These are phyloP conservation scores for Trichoderma lentiforme DNA, from an alignment of 2,329 filamentous ascomycete species.

Conservation along the genomic window DNA sequence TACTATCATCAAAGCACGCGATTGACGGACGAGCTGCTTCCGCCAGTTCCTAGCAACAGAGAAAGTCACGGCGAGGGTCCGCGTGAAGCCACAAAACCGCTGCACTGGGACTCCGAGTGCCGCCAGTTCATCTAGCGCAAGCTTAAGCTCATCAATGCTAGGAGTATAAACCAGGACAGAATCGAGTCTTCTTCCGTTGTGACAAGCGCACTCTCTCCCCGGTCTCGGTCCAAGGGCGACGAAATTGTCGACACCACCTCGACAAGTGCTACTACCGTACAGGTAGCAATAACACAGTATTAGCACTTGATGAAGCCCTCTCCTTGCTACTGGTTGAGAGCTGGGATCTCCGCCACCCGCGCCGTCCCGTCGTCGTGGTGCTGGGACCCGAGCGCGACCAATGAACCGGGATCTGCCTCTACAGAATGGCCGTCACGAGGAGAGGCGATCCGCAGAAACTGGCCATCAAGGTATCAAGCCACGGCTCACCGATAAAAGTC, in stretches of 20 bases:
- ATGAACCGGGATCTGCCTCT: conserved; percentile 5
- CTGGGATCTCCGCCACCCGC: conserved; percentile 14
- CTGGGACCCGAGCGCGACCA: conserved; percentile 11
- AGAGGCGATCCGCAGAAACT: neutral
- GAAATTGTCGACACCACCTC: neutral
- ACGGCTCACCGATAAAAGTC: conserved; percentile 6
- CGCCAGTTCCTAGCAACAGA: neutral
- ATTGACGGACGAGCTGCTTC: neutral
- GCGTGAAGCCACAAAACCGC: neutral
- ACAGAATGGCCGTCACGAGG: conserved; percentile 11
- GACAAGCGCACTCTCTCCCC: neutral
- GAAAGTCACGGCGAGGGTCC: neutral
- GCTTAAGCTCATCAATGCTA: neutral
- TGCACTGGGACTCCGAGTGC: neutral
- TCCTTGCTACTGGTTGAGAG: neutral
- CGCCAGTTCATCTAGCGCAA: neutral
- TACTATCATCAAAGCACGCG: neutral
- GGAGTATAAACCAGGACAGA: neutral
- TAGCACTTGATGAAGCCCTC: neutral
- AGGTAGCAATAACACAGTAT: neutral
- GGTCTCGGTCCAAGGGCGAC: neutral
- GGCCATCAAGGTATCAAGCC: conserved; percentile 6
- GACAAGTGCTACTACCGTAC: neutral
- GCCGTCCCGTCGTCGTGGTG: conserved; percentile 18
- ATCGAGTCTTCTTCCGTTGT: neutral